A percentile compares a stretch with the other conserved stretches of the same genome.
Evolutionary conservation across 2,329 filamentous ascomycete genomes (phyloP).

Genomic region (Botrytis aclada): DNA sequence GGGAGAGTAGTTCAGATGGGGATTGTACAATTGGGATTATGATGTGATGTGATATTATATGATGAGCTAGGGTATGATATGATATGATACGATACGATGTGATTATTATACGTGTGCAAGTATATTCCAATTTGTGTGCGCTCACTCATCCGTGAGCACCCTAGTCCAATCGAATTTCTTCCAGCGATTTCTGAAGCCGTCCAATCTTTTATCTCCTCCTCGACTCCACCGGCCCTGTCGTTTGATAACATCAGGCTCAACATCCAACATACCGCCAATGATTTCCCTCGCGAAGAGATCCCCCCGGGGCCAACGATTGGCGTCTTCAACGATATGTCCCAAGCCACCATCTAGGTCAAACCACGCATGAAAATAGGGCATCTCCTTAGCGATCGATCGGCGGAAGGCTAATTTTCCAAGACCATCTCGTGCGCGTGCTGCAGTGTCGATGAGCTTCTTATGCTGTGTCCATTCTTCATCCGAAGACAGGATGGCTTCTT

Average conservation of each 20-base stretch:
- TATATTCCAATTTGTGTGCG: neutral
- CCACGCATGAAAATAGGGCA: constrained; percentile 99
- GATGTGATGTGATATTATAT: neutral
- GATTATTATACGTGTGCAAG: neutral
- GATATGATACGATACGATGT: neutral
- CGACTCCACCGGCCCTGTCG: constrained; percentile 82
- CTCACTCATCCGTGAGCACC: constrained; percentile 43
- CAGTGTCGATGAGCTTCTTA: constrained; percentile 89
- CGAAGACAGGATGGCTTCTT: constrained; percentile 81
- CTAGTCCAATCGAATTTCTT: constrained; percentile 67
- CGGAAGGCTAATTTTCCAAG: constrained; percentile 81
- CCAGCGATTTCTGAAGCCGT: constrained; percentile 82
- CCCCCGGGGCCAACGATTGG: constrained; percentile 78
- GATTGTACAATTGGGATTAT: constrained; percentile 1
- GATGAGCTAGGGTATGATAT: neutral
- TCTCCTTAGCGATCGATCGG: constrained; percentile 81
- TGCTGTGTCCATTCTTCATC: constrained; percentile 97
- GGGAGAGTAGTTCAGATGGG: neutral
- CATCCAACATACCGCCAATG: constrained; percentile 86
- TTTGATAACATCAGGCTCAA: constrained; percentile 78
- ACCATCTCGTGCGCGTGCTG: constrained; percentile 59
- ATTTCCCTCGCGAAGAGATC: constrained; percentile 92
- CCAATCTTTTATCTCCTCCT: constrained; percentile 56
- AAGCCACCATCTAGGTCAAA: constrained; percentile 89
- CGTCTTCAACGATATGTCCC: constrained; percentile 88